Conservation (phyloP, 176 grass and related monocot species). For the Carex scoparia region DNA sequence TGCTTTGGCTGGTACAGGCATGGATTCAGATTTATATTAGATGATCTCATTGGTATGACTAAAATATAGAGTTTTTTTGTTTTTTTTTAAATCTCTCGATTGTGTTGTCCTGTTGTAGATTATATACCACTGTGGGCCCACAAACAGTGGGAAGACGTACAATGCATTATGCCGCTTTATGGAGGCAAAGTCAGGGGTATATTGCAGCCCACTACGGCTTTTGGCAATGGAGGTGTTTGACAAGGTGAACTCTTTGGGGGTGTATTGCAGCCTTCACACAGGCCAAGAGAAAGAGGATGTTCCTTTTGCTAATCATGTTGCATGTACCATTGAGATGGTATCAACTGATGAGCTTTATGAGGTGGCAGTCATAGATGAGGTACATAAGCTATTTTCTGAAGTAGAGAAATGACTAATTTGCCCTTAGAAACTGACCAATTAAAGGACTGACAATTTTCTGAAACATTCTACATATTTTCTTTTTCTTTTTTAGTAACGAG, state of each 20-base stretch:
- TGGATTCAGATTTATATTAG: too few relatives aligned
- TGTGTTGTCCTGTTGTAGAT: not conserved
- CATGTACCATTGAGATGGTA: slow-evolving; percentile 79
- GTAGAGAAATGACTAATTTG: too few relatives aligned
- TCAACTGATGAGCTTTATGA: slow-evolving; percentile 75
- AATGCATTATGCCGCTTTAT: slow-evolving; percentile 73
- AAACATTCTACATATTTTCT: too few relatives aligned
- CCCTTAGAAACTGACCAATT: too few relatives aligned
- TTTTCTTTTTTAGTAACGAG: too few relatives aligned
- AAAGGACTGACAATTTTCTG: too few relatives aligned
- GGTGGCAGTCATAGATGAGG: slow-evolving; percentile 85
- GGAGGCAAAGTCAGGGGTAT: slow-evolving; percentile 53
- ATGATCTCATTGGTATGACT: too few relatives aligned
- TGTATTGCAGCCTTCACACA: slow-evolving; percentile 87
- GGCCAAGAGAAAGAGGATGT: slow-evolving; percentile 80
- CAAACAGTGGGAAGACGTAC: slow-evolving; percentile 96
- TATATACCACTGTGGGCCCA: slow-evolving; percentile 88
- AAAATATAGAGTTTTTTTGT: too few relatives aligned
- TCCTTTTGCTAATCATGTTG: slow-evolving; percentile 76
- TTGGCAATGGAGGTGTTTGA: slow-evolving; percentile 98
- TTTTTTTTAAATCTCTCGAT: too few relatives aligned
- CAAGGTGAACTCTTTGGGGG: slow-evolving; percentile 65
- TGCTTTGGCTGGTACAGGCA: too few relatives aligned
- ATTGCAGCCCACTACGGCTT: slow-evolving; percentile 94
- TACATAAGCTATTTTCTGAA: not conserved